Conservation (phyloP, 2,329 filamentous ascomycete genomes). For the Ophioceras dolichostomum region DNA sequence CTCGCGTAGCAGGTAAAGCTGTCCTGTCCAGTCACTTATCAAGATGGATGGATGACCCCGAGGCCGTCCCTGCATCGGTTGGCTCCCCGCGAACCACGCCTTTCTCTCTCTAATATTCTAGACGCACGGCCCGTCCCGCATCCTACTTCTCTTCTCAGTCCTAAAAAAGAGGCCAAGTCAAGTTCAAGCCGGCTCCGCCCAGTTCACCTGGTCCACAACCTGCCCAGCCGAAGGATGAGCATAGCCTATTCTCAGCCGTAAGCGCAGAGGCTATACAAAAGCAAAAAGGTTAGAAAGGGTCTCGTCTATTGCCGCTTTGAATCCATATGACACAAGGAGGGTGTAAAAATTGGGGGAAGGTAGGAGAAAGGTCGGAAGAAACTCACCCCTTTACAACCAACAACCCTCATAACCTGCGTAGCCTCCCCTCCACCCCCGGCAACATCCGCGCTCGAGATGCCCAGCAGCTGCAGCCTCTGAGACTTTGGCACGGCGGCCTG, state of each 20-base stretch:
- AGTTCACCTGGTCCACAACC: slow-evolving; percentile 89
- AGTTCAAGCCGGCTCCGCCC: slow-evolving; percentile 66
- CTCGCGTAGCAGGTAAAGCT: no score
- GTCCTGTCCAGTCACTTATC: no score
- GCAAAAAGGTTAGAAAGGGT: slow-evolving; percentile 9
- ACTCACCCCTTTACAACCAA: slow-evolving; percentile 80
- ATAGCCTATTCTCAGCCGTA: slow-evolving; percentile 79
- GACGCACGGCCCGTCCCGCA: no score
- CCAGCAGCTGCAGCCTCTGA: slow-evolving; percentile 85
- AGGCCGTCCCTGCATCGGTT: no score
- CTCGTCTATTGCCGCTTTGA: neutral
- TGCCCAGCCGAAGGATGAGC: slow-evolving; percentile 55
- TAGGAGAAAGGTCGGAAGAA: neutral
- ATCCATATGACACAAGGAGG: slow-evolving; percentile 3
- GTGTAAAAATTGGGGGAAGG: slow-evolving; percentile 1
- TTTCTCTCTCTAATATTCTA: no score
- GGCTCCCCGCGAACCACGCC: no score
- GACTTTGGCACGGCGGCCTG: slow-evolving; percentile 95
- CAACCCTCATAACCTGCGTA: slow-evolving; percentile 81
- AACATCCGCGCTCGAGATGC: slow-evolving; percentile 72
- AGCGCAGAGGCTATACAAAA: slow-evolving; percentile 55
- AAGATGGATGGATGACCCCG: no score
- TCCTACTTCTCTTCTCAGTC: no score
- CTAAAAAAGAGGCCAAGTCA: no score
- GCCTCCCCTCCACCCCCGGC: slow-evolving; percentile 69